A percentile compares a stretch with the other conserved stretches of the same genome.
Conservation (phyloP, 2,329 filamentous ascomycete species). For the Neoarthrinium moseri region DNA sequence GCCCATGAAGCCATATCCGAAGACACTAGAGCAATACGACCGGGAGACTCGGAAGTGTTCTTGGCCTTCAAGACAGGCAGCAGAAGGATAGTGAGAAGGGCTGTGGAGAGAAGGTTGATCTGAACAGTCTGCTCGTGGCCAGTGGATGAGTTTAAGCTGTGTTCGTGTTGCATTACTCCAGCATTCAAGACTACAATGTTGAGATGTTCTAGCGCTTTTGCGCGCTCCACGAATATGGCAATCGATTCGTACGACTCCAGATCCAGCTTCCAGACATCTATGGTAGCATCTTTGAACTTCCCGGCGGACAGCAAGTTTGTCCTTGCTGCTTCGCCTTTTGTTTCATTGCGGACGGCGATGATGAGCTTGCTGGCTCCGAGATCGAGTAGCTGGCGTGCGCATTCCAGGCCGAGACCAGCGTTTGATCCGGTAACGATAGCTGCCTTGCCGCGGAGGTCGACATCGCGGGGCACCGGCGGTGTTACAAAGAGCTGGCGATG, state of each 20-base stretch:
- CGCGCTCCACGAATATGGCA: slow-evolving; percentile 32
- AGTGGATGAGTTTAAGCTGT: slow-evolving; percentile 21
- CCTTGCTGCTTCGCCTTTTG: slow-evolving; percentile 38
- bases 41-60: neutral
- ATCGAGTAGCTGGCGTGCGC: slow-evolving; percentile 35
- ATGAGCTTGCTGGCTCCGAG: slow-evolving; percentile 37
- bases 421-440: slow-evolving; percentile 46
- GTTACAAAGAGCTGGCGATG: slow-evolving; percentile 10
- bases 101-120: slow-evolving; percentile 36
- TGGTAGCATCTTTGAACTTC: slow-evolving; percentile 24
- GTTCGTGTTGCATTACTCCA: slow-evolving; percentile 24
- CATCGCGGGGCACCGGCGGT: slow-evolving; percentile 6
- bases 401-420: slow-evolving; percentile 43
- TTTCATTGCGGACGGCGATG: slow-evolving; percentile 37
- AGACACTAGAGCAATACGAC: slow-evolving; percentile 22
- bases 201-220: slow-evolving; percentile 31
- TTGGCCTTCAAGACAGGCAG: slow-evolving; percentile 24
- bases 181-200: slow-evolving; percentile 48
- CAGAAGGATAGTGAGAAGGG: slow-evolving; percentile 29
- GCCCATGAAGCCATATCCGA: slow-evolving; percentile 22
- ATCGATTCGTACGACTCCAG: slow-evolving; percentile 42
- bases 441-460: slow-evolving; percentile 29
- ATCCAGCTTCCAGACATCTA: slow-evolving; percentile 44
- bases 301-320: slow-evolving; percentile 25
- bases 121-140: slow-evolving; percentile 40